Evolutionary conservation across 106 monocot species (phyloP).

Genomic region (Dendrobium chrysotoxum): DNA sequence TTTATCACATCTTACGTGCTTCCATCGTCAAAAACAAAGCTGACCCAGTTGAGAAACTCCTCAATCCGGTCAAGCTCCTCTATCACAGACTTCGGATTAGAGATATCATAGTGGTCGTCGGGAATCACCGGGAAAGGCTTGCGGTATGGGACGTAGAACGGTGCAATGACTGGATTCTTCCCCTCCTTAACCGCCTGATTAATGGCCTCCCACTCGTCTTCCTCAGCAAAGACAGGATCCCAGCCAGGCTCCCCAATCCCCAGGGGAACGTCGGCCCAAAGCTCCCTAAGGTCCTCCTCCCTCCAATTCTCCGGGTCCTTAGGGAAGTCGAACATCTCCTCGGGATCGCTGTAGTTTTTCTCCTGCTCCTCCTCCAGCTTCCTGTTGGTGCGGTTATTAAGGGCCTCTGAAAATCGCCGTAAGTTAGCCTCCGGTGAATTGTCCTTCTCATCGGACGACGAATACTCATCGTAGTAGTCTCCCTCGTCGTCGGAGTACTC

Average conservation of each 20-base stretch:
- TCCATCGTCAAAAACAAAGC: constrained; percentile 63
- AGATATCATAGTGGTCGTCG: constrained; percentile 66
- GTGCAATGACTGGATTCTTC: constrained; percentile 46
- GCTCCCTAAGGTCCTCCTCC: constrained; percentile 68
- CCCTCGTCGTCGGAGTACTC: constrained; percentile 19
- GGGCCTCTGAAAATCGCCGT: constrained; percentile 35
- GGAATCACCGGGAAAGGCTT: constrained; percentile 61
- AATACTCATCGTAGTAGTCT: constrained; percentile 8
- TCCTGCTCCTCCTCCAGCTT: constrained; percentile 38
- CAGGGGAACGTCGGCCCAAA: constrained; percentile 69
- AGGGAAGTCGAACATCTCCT: constrained; percentile 82
- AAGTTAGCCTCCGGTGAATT: constrained; percentile 45
- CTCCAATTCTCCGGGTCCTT: constrained; percentile 65
- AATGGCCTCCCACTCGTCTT: constrained; percentile 63
- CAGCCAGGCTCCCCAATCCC: constrained; percentile 49
- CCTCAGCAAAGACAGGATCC: constrained; percentile 66
- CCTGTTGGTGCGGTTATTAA: constrained; percentile 29
- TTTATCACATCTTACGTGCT: constrained; percentile 46
- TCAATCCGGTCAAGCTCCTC: constrained; percentile 85
- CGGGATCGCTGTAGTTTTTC: constrained; percentile 21
- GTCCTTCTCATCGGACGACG: constrained; percentile 18
- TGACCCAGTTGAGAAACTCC: constrained; percentile 82
- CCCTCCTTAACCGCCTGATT: constrained; percentile 29
- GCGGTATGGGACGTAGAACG: constrained; percentile 67
- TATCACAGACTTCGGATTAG: constrained; percentile 59